These are phyloP conservation scores for Tolypocladium ophioglossoides DNA, from an alignment of 2,329 filamentous ascomycete genomes.

Conservation along the genomic window DNA sequence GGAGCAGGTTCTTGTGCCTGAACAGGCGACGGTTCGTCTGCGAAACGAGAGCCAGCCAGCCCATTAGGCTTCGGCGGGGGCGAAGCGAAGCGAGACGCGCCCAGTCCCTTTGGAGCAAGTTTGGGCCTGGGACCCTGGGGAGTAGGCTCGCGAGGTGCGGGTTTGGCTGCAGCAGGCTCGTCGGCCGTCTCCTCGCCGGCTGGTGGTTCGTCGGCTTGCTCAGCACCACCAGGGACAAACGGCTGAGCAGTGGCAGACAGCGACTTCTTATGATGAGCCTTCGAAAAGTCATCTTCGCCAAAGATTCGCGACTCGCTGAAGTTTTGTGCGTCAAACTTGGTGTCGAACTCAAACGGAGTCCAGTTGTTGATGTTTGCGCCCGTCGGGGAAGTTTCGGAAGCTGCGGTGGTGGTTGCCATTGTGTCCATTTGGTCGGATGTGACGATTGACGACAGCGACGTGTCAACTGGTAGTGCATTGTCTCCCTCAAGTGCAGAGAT, in stretches of 20 bases:
- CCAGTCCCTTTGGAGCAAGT: constrained; percentile 22
- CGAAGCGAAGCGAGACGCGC: constrained; percentile 38
- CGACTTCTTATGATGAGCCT: constrained; percentile 37
- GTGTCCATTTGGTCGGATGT: constrained; percentile 44
- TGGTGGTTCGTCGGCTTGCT: constrained; percentile 11
- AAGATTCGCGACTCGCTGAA: constrained; percentile 44
- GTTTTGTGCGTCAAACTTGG: constrained; percentile 31
- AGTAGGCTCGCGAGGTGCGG: constrained; percentile 9
- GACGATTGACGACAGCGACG: constrained; percentile 42
- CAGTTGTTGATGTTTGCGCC: constrained; percentile 32
- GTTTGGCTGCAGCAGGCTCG: constrained; percentile 9
- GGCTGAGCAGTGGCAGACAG: constrained; percentile 58
- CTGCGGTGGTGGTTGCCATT: constrained; percentile 39
- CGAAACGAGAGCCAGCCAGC: constrained; percentile 34
- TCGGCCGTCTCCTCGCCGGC: constrained; percentile 11
- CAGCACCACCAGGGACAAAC: constrained; percentile 43
- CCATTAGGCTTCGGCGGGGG: constrained; percentile 31
- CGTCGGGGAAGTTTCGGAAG: constrained; percentile 41
- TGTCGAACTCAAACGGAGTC: constrained; percentile 52
- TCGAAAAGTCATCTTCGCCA: constrained; percentile 28
- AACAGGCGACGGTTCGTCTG: constrained; percentile 24
- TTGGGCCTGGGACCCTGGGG: constrained; percentile 17
- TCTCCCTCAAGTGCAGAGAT: constrained; percentile 28
- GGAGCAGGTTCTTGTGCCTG: constrained; percentile 10
- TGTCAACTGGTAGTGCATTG: constrained; percentile 31